Evolutionary conservation across 768 basidiomycete genomes (phyloP).

Genomic region (Dioszegia crocea): DNA sequence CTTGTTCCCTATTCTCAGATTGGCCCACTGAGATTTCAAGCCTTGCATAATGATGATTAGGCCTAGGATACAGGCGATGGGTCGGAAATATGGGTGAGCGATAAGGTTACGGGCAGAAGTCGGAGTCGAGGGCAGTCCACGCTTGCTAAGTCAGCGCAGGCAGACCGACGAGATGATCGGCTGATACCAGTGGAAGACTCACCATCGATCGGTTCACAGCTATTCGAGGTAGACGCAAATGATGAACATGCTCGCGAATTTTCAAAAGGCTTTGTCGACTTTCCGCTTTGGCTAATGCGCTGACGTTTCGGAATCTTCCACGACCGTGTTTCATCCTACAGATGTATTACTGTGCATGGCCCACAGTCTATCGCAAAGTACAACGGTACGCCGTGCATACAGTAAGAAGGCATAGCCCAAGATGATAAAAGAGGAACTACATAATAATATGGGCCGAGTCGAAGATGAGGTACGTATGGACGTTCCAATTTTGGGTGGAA

Average conservation of each 20-base stretch:
- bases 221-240: too few species aligned
- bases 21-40: constrained; percentile 5
- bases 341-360: too few species aligned
- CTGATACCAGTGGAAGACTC: neutral
- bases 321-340: too few species aligned
- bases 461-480: neutral
- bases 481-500: neutral
- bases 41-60: constrained; percentile 3
- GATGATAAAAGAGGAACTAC: neutral
- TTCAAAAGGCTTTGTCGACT: too few species aligned
- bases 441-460: neutral
- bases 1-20: neutral
- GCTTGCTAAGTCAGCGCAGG: neutral
- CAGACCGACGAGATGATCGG: too few species aligned
- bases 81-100: constrained; percentile 14
- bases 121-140: neutral
- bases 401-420: neutral
- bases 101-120: neutral
- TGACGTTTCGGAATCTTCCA: too few species aligned
- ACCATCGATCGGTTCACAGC: neutral
- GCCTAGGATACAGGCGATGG: neutral
- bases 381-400: constrained; percentile 10
- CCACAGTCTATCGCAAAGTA: too few species aligned
- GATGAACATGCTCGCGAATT: neutral
- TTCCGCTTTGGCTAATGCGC: too few species aligned